Evolutionary conservation across 208 protist species (phyloP).

Genomic region (Acanthamoeba castellanii): DNA sequence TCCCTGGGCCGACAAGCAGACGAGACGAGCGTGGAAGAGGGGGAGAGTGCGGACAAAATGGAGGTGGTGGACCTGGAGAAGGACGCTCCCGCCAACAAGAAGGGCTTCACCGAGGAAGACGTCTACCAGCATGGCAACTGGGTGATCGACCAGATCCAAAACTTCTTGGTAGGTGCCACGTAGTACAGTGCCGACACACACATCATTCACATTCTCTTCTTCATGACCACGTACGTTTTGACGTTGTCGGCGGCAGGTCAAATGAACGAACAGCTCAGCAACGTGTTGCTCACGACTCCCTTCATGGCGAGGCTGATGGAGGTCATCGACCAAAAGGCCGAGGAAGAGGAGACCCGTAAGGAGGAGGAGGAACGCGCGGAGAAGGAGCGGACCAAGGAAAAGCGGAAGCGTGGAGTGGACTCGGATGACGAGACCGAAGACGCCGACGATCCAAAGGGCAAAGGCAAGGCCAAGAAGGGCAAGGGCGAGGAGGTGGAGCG

Average conservation of each 20-base stretch:
- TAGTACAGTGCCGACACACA: not conserved
- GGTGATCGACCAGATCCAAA: constrained; percentile 48
- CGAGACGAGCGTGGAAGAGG: not conserved
- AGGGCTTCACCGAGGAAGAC: constrained; percentile 20
- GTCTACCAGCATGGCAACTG: not conserved
- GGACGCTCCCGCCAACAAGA: not conserved
- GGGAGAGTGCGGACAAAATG: not conserved
- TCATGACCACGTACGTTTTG: not conserved
- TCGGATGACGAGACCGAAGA: not conserved
- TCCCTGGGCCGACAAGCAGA: not conserved
- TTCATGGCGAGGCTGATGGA: constrained; percentile 47
- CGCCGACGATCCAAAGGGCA: constrained; percentile 5
- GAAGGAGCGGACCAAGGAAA: not conserved
- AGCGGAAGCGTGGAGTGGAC: not conserved
- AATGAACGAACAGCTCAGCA: constrained; percentile 49
- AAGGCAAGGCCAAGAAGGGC: constrained; percentile 4
- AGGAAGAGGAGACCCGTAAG: constrained; percentile 41
- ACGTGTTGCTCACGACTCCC: constrained; percentile 31
- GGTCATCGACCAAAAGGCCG: not conserved
- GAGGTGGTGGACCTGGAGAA: not conserved
- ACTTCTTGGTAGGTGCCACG: constrained; percentile 18
- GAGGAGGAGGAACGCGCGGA: not conserved
- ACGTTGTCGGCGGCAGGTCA: not conserved
- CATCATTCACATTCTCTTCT: no score
- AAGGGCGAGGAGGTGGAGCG: not conserved